These are phyloP conservation scores for Grigorovia yakushimaensis DNA, from an alignment of 805 yeast species.

Conservation along the genomic window DNA sequence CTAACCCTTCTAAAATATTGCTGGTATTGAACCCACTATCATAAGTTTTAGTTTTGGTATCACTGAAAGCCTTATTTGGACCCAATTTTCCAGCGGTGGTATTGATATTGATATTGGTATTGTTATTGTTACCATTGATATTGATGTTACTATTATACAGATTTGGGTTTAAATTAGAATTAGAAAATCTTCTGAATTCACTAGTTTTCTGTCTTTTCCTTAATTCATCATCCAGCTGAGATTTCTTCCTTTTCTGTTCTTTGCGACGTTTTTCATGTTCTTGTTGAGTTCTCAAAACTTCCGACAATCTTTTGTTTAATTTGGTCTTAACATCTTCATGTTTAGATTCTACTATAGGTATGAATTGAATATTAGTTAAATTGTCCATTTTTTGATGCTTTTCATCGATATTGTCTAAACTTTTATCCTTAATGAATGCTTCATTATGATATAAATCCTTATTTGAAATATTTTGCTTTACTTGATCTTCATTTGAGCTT, in stretches of 20 bases:
- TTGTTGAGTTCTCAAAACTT: slow-evolving; percentile 26
- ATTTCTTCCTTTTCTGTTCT: slow-evolving; percentile 21
- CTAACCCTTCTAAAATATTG: slow-evolving; percentile 20
- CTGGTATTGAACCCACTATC: slow-evolving; percentile 3
- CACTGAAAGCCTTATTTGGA: no score
- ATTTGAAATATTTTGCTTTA: background rate
- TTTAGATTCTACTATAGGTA: slow-evolving; percentile 16
- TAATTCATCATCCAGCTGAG: slow-evolving; percentile 21
- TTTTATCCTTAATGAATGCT: background rate
- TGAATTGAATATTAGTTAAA: slow-evolving; percentile 23
- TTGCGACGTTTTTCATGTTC: slow-evolving; percentile 19
- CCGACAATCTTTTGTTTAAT: slow-evolving; percentile 24
- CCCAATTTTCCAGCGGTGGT: no score
- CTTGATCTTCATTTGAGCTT: background rate
- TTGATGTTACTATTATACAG: background rate
- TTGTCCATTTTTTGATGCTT: slow-evolving; percentile 12
- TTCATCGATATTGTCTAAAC: background rate
- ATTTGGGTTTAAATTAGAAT: background rate
- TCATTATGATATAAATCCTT: background rate
- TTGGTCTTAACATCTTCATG: slow-evolving; percentile 23
- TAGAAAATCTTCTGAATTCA: background rate
- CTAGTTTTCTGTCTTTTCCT: slow-evolving; percentile 12
- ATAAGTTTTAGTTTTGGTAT: background rate
- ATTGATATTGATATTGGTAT: background rate
- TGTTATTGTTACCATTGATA: background rate